Evolutionary conservation across 345 rosid genomes (phyloP).

Genomic region (Rhodomyrtus tomentosa): DNA sequence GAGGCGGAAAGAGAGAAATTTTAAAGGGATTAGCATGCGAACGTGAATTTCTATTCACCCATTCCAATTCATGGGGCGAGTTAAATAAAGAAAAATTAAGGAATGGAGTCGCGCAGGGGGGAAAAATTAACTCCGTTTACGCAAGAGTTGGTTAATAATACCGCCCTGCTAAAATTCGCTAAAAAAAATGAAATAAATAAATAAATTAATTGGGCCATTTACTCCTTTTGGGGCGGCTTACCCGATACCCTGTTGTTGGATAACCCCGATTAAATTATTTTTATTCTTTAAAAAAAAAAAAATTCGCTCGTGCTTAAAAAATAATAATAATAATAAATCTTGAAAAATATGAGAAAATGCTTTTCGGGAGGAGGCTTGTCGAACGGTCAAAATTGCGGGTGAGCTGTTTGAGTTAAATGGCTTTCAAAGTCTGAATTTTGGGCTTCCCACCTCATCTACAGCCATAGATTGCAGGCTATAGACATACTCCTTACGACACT

Average conservation of each 20-base stretch:
- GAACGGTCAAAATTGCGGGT: not conserved
- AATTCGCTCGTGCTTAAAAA: too few species aligned
- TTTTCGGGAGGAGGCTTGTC: too few species aligned
- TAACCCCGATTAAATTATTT: not conserved
- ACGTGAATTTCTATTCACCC: not conserved
- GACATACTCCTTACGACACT: not conserved
- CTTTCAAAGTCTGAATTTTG: not conserved
- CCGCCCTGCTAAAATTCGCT: not conserved
- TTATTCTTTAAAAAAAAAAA: not conserved
- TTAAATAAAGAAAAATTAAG: too few species aligned
- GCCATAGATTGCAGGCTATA: not conserved
- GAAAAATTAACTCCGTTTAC: not conserved
- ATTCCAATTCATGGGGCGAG: too few species aligned
- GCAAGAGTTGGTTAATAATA: not conserved
- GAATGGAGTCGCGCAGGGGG: too few species aligned
- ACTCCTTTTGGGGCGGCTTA: not conserved
- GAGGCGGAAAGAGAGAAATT: not conserved
- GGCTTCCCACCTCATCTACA: not conserved
- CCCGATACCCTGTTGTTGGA: not conserved
- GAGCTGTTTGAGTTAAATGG: not conserved
- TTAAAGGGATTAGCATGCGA: not conserved
- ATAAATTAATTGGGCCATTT: not conserved
- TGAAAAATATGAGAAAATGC: too few species aligned
- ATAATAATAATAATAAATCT: too few species aligned
- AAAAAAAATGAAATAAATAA: rapidly evolving